These are phyloP conservation scores for Picea glauca DNA, from an alignment of 75 land plant genomes.

Conservation along the genomic window DNA sequence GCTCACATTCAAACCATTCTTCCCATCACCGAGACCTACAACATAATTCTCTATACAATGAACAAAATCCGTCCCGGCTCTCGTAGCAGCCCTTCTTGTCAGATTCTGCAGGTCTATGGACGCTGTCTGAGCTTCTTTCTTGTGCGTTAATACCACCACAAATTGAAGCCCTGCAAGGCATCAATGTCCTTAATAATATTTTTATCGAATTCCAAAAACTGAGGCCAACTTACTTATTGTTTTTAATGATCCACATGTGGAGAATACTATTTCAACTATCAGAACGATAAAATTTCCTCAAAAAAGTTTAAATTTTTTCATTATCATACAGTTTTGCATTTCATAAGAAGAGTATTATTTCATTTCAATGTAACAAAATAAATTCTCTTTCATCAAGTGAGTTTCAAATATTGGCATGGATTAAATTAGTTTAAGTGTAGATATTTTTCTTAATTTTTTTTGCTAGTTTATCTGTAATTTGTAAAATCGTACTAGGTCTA, in stretches of 20 bases:
- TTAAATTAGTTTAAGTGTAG: no score
- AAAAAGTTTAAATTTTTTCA: neutral
- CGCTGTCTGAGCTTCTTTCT: neutral
- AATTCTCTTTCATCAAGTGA: no score
- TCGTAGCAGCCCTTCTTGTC: neutral
- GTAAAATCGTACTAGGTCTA: no score
- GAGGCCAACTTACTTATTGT: neutral
- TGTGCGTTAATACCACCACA: constrained; percentile 12
- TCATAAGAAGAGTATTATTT: no score
- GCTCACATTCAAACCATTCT: neutral
- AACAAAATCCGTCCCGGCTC: constrained; percentile 5
- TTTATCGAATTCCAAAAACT: neutral
- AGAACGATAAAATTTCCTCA: neutral
- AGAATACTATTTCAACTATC: neutral
- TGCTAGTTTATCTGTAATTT: no score
- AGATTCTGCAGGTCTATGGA: neutral
- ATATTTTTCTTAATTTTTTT: no score
- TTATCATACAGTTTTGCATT: neutral
- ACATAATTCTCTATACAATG: constrained; percentile 3
- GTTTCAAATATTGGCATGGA: no score
- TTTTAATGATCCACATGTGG: neutral
- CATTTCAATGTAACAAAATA: no score
- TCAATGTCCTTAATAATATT: neutral
- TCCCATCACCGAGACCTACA: neutral
- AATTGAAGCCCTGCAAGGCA: constrained; percentile 4